A percentile compares a stretch with the other conserved stretches of the same genome.
Conservation (phyloP, 78 protist genomes). For the Dictyostelium capitatum region DNA sequence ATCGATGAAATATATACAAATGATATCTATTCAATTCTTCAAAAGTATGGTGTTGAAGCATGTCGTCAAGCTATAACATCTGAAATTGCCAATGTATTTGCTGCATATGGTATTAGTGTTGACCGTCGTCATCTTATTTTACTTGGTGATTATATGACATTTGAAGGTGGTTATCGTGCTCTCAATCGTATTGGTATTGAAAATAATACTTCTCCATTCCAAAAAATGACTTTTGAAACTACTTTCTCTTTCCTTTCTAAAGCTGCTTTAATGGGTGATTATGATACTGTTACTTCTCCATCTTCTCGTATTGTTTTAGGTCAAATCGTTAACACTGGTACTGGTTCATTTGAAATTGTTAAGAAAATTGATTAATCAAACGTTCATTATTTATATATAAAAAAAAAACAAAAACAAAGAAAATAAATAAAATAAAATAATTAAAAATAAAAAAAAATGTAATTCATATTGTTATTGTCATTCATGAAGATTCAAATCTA, state of each 20-base stretch:
- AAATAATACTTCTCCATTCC: conserved; percentile 77
- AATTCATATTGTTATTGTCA: no score
- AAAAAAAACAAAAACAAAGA: conserved; percentile 2
- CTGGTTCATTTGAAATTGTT: conserved; percentile 72
- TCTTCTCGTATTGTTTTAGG: conserved; percentile 84
- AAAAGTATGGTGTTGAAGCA: conserved; percentile 93
- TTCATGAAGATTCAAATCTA: no score
- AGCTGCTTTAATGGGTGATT: conserved; percentile 65
- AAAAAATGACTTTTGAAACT: conserved; percentile 85
- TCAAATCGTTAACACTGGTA: conserved; percentile 73
- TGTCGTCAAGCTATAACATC: conserved; percentile 89
- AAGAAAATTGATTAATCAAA: conserved; percentile 1
- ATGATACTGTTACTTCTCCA: conserved; percentile 58
- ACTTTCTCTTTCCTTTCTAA: conserved; percentile 72
- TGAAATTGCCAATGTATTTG: conserved; percentile 94
- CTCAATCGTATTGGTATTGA: conserved; percentile 79
- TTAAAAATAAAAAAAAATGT: no score
- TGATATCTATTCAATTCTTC: conserved; percentile 74
- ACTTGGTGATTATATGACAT: conserved; percentile 97
- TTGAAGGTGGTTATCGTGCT: conserved; percentile 83
- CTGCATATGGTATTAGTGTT: conserved; percentile 98
- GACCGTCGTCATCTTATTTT: conserved; percentile 96
- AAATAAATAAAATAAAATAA: conserved; percentile 10
- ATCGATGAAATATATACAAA: conserved; percentile 83
- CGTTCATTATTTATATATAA: no score